Conservation (phyloP, 805 yeast genomes). For the Hanseniaspora clermontiae region DNA sequence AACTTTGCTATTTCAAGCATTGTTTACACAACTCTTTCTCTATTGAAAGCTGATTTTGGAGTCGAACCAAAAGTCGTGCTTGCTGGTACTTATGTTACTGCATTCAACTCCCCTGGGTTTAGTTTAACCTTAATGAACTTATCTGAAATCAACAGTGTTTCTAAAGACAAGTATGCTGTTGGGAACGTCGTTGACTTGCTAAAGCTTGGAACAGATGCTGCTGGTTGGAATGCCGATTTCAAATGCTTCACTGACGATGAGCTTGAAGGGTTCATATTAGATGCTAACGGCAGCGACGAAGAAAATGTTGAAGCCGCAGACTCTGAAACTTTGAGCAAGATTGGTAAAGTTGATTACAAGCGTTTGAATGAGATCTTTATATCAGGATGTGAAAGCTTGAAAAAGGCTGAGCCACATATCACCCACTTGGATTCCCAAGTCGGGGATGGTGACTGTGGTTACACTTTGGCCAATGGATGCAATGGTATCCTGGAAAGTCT, state of each 20-base stretch:
- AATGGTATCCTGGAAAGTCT: conserved; percentile 51
- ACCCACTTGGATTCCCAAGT: conserved; percentile 78
- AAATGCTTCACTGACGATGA: conserved; percentile 23
- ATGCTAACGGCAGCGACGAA: neutral
- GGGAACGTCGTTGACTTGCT: conserved; percentile 38
- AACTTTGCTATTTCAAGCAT: conserved; percentile 65
- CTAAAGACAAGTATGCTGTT: conserved; percentile 27
- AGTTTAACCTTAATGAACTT: conserved; percentile 70
- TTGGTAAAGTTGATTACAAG: conserved; percentile 29
- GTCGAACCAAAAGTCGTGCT: conserved; percentile 56
- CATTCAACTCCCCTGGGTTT: conserved; percentile 86
- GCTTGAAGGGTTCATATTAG: conserved; percentile 20
- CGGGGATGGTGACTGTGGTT: conserved; percentile 97
- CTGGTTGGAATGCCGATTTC: conserved; percentile 52
- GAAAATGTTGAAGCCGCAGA: conserved; percentile 21
- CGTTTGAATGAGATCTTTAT: conserved; percentile 30
- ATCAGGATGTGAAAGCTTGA: conserved; percentile 39
- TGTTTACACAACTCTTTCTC: conserved; percentile 43
- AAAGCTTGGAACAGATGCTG: conserved; percentile 64
- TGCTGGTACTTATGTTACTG: conserved; percentile 74
- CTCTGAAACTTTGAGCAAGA: conserved; percentile 24
- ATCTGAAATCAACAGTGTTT: conserved; percentile 34
- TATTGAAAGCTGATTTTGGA: conserved; percentile 40
- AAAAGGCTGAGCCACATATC: conserved; percentile 66
- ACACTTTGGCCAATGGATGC: conserved; percentile 74